Base-by-base conservation (phyloP, 2,329 filamentous ascomycete species). In the Ustulina deusta region DNA sequence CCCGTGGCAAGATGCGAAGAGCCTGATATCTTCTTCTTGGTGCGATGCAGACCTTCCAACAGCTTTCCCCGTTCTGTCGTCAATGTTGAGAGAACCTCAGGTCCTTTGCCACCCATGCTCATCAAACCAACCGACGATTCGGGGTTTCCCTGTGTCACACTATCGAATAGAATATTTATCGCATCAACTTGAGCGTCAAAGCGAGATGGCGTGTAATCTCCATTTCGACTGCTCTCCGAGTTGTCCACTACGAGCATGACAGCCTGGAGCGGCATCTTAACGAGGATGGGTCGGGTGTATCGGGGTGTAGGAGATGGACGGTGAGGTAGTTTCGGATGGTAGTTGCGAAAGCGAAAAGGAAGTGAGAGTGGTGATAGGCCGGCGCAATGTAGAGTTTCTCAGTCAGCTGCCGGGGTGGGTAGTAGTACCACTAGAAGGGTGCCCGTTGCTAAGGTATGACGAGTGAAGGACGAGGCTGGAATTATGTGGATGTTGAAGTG, bases 211-310 rank as follows among this genome's bases (percentile, higher is more conserved):
- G 93, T 92, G 81, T 86, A 87, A 81, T 99, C 96, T 79, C 97
- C 96, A 83, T 99, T 99, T 80, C 96, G 90, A 85, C 93, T 97
- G 84, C 92, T 94, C 85, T 99, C 96, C 85, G 94, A 97, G 87
- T 98, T 99, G 88, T 99, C 96, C 78, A 98, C 93, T 87, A 98
- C 91, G 82, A 99, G 93, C 94, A 99, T 98, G 71, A 97, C 97
- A 84, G 96, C 97, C 90, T 99, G 96, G 83, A 99, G 91, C 83
- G 91, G 93, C 96, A 99, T 99, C 79, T 87, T 94, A 89, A 81
- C 83, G 81, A 81, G 29, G 57, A 49, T 66, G 65, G 44, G 17
- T 34, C 51, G 52, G 52, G 20, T 15, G 25, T 51, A 44, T 65
- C 51, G 59, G 46, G 40, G 25, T 11, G 42, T 42, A 22, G 20